Conservation (phyloP, 2,329 filamentous ascomycete genomes). For the Aspergillus pseudoglaucus region DNA sequence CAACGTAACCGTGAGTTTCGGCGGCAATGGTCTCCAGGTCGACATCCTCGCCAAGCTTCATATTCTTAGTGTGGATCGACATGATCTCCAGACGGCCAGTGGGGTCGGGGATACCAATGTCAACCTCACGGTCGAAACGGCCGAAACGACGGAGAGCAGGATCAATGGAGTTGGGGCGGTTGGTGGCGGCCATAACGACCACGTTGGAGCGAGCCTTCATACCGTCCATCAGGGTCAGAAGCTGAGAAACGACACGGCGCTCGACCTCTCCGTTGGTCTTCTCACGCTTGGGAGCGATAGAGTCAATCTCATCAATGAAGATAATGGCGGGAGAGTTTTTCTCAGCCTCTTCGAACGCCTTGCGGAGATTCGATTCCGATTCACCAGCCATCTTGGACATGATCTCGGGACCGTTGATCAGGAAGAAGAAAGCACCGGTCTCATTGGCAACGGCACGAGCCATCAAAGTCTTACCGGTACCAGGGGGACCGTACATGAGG, state of each 20-base stretch:
- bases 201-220: conserved; percentile 99
- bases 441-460: conserved; percentile 97
- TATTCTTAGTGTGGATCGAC: conserved; percentile 99
- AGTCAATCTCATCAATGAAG: conserved; percentile 99
- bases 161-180: conserved; percentile 97
- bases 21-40: conserved; percentile 94
- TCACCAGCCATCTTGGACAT: conserved; percentile 99
- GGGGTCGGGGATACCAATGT: conserved; percentile 95
- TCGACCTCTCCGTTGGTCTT: conserved; percentile 99
- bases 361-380: conserved; percentile 94
- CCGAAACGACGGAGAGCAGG: conserved; percentile 95
- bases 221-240: conserved; percentile 96
- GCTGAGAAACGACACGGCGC: conserved; percentile 94
- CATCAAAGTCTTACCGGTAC: conserved; percentile 99
- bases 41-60: conserved; percentile 96
- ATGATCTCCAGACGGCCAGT: conserved; percentile 98
- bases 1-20: conserved; percentile 98
- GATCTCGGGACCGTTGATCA: conserved; percentile 98
- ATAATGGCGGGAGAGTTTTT: conserved; percentile 99
- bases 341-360: conserved; percentile 99
- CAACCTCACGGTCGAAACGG: conserved; percentile 97
- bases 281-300: conserved; percentile 97
- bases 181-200: conserved; percentile 98
- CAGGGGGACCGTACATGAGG: conserved; percentile 89
- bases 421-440: conserved; percentile 98